Evolutionary conservation across 2,329 filamentous ascomycete species (phyloP).

Genomic region (Eurotiales sp.): DNA sequence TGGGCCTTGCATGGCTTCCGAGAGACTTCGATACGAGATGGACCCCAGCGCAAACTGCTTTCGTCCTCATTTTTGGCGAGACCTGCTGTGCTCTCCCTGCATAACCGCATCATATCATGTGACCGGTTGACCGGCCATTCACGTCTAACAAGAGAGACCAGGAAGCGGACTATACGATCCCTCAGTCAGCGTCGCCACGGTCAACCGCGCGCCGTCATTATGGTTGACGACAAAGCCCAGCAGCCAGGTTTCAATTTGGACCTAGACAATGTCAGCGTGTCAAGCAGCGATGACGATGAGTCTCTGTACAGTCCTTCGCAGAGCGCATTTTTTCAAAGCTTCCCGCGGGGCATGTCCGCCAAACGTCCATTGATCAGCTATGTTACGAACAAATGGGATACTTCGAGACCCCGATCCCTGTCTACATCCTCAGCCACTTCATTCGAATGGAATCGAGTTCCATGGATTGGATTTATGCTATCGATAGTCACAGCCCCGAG

Average conservation of each 20-base stretch:
- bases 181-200: neutral
- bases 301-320: neutral
- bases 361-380: constrained; percentile 35
- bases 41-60: too few relatives aligned
- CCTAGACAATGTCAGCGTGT: constrained; percentile 28
- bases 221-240: constrained; percentile 7
- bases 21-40: too few relatives aligned
- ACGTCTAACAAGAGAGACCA: neutral
- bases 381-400: constrained; percentile 38
- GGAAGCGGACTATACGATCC: neutral
- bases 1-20: too few relatives aligned
- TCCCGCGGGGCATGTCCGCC: constrained; percentile 1
- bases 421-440: constrained; percentile 1
- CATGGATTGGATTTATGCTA: constrained; percentile 21
- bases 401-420: constrained; percentile 4
- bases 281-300: constrained; percentile 14
- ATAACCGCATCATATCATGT: neutral
- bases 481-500: constrained; percentile 38
- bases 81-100: neutral
- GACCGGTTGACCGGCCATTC: neutral
- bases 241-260: constrained; percentile 11
- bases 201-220: neutral
- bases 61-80: too few relatives aligned
- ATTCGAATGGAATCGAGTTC: neutral
- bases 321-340: constrained; percentile 12